Conservation (phyloP, 2,329 filamentous ascomycete genomes). For the Tolypocladium endophyticum region DNA sequence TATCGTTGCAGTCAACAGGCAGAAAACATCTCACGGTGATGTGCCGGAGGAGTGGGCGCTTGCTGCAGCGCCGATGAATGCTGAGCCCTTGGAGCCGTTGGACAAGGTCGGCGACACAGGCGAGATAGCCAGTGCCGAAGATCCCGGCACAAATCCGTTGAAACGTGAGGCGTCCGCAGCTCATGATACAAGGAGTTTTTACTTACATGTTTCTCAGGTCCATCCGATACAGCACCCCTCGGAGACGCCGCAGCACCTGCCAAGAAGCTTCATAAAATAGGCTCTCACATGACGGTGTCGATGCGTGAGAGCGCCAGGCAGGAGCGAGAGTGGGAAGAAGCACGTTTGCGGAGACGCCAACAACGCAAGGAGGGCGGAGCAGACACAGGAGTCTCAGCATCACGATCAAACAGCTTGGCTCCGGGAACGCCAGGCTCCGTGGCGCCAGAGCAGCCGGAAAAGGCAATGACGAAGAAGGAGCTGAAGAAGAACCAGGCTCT, state of each 20-base stretch:
- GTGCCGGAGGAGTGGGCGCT: slow-evolving; percentile 68
- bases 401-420: slow-evolving; percentile 45
- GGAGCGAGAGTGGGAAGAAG: slow-evolving; percentile 65
- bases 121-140: slow-evolving; percentile 36
- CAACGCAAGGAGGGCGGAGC: slow-evolving; percentile 49
- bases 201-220: slow-evolving; percentile 21
- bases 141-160: slow-evolving; percentile 40
- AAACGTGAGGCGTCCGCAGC: slow-evolving; percentile 42
- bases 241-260: slow-evolving; percentile 29
- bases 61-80: slow-evolving; percentile 48
- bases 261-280: slow-evolving; percentile 35
- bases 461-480: slow-evolving; percentile 80
- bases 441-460: slow-evolving; percentile 49
- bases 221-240: slow-evolving; percentile 22
- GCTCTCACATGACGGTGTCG: slow-evolving; percentile 39
- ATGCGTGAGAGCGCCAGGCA: slow-evolving; percentile 52
- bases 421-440: slow-evolving; percentile 51
- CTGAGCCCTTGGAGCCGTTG: slow-evolving; percentile 22
- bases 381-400: slow-evolving; percentile 35
- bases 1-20: slow-evolving; percentile 58
- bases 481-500: slow-evolving; percentile 64
- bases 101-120: slow-evolving; percentile 12
- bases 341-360: slow-evolving; percentile 55
- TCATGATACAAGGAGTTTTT: not conserved
- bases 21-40: slow-evolving; percentile 68